Evolutionary conservation across 169 alveolate species (phyloP), one percentile per base, ranked within the genome.

Genomic region (Babesia sp.): DNA sequence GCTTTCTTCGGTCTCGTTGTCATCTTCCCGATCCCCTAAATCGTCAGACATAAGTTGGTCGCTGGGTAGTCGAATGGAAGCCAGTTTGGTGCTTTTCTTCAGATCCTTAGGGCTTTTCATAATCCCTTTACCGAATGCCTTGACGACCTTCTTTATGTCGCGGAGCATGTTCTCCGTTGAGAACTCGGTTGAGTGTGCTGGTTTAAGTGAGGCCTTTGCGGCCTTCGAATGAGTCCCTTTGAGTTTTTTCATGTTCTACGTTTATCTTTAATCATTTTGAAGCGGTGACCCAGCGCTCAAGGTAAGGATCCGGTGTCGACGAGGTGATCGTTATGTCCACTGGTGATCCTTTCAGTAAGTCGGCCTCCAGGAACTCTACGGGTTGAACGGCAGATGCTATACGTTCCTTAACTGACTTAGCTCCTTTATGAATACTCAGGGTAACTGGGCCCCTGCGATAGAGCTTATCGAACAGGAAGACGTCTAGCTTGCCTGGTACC

Each of bases 401-500:
- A 24, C 78, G 63, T 3, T 76, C 79, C 36, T 45, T 37, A 20
- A 64, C 66, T 22, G 86, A 34, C 26, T 22, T 41, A 11, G 28
- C 41, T 16, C 67, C 59, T 6, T 39, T 6, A 12, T 20, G 63
- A 16, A 44, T 39, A 42, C 57, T 31, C 22, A 55, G 37, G 34
- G 55, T 51, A 20, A 79, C 67, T 41, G 82, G 59, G 0, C 87
- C 82, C 54, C 53, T 55, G 73, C 87, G 73, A 44, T 79, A 79
- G 26, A 79, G 81, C 79, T 79, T 79, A 42, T 70, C 87, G 57
- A 79, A 79, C 37, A 22, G 73, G 63, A 53, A 79, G 51, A 79
- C 76, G 61, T 70, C 72, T 33, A 79, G 72, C 41, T 61, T 79
- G 60, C 87, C 71, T 26, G 87, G 87, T 3, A 79, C 71, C 87